Base-by-base conservation (phyloP, 257 asterid species). In the Lycium barbarum region DNA sequence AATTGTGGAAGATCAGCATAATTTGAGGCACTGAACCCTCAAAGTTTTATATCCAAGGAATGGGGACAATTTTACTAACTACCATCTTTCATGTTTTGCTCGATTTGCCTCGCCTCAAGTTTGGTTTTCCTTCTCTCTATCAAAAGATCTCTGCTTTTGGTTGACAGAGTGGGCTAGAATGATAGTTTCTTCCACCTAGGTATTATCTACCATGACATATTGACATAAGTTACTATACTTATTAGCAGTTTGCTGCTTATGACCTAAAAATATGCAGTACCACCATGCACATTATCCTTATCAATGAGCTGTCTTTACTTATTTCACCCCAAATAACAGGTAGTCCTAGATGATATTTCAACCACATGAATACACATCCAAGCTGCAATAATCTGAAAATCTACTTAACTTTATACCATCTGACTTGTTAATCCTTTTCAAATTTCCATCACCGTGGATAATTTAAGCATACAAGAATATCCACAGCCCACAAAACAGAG, bases 401-500 rank as follows among this genome's bases (percentile, higher is more conserved):
- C 9, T 51, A 76, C 82, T 76, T 76, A 47, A 74, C 63, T 3
- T 74, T 7, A 22, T 7, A 22, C 81, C 81, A 72, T 71, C 79
- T 43, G 6, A 38, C 45, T 20, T 71, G 33, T 7, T 33, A n/a
- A 10, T 43, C 4, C 22, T 47, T 68, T 38, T 70, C 78, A 26
- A 38, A 36, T 70, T 17, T 45, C 80, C 38, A 72, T 72, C 80
- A 76, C 45, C 35, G 2, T 76, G 82, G 47, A 76, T 76, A 62
- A 76, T 13, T 7, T 2, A 53, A 51, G 65, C 82, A 15, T 53
- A 53, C 26, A 26, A 76, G 65, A 51, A 76, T 26, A 76, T 76
- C 82, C 65, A 76, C 82, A 53, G 43, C 81, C 59, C 81, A 22
- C 45, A 74, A 22, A 51, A 76, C 65, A 76, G 12, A 4, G 26